These are phyloP conservation scores for Linnemannia schmuckeri DNA, from an alignment of 192 early-diverging fungal genomes.

Conservation along the genomic window DNA sequence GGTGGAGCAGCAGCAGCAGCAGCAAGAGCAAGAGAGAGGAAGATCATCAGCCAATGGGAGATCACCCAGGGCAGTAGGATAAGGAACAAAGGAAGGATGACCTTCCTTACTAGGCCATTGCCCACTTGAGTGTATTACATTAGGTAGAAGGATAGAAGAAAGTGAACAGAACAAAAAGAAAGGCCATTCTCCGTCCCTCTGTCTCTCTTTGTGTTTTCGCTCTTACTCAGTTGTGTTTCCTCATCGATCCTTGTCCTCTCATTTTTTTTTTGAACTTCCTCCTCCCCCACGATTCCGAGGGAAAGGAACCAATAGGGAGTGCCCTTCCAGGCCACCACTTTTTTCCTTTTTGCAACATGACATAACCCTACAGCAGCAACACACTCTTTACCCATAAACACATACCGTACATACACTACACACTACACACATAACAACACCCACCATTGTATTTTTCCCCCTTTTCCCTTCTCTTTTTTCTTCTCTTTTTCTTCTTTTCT, in stretches of 20 bases:
- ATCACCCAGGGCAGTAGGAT: background rate
- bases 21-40: background rate
- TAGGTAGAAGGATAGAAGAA: background rate
- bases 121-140: background rate
- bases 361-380: slow-evolving; percentile 10
- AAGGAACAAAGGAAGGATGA: background rate
- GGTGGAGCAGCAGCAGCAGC: background rate
- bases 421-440: no score
- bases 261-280: background rate
- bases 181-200: no score
- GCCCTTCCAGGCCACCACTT: slow-evolving; percentile 4
- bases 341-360: background rate
- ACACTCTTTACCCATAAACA: background rate
- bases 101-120: background rate
- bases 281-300: background rate
- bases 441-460: no score
- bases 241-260: background rate
- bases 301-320: background rate
- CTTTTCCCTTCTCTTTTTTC: background rate
- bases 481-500: background rate
- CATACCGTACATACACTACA: background rate
- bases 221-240: background rate
- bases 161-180: background rate
- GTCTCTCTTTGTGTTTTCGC: no score
- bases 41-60: slow-evolving; percentile 3